Conservation (phyloP, 768 basidiomycete species). For the Mycena rebaudengoi region DNA sequence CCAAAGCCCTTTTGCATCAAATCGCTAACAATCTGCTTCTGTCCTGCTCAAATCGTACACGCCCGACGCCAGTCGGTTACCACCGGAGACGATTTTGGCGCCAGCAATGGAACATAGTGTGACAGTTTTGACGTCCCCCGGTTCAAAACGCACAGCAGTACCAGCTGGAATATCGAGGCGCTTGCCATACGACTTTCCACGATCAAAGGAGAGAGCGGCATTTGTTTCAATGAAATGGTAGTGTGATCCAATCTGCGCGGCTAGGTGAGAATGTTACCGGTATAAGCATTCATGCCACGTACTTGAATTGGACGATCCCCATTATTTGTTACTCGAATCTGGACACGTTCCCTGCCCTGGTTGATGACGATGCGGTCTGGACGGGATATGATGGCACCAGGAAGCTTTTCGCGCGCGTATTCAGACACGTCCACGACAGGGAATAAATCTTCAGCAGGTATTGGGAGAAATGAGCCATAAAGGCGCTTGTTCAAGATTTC, state of each 20-base stretch:
- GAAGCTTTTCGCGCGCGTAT: constrained; percentile 62
- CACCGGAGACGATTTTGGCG: constrained; percentile 74
- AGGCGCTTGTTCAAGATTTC: constrained; percentile 84
- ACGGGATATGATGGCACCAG: constrained; percentile 80
- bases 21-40: constrained; percentile 54
- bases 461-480: constrained; percentile 93
- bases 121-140: constrained; percentile 88
- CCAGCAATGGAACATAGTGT: constrained; percentile 85
- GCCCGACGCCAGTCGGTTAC: constrained; percentile 76
- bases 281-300: constrained; percentile 27
- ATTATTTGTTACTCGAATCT: constrained; percentile 83
- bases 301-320: constrained; percentile 96
- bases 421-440: constrained; percentile 57
- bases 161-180: constrained; percentile 94
- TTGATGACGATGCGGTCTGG: constrained; percentile 80
- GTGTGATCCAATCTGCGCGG: constrained; percentile 84
- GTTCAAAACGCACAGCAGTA: constrained; percentile 96
- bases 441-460: constrained; percentile 74
- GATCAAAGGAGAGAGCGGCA: constrained; percentile 81
- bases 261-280: constrained; percentile 12
- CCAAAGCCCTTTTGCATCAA: constrained; percentile 72
- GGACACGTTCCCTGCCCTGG: constrained; percentile 71
- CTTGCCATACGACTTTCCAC: constrained; percentile 80
- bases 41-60: constrained; percentile 52
- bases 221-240: constrained; percentile 96